phyloP scores from a whole-genome alignment of 495 filamentous ascomycete species.

The Penicillium ucsense region DNA sequence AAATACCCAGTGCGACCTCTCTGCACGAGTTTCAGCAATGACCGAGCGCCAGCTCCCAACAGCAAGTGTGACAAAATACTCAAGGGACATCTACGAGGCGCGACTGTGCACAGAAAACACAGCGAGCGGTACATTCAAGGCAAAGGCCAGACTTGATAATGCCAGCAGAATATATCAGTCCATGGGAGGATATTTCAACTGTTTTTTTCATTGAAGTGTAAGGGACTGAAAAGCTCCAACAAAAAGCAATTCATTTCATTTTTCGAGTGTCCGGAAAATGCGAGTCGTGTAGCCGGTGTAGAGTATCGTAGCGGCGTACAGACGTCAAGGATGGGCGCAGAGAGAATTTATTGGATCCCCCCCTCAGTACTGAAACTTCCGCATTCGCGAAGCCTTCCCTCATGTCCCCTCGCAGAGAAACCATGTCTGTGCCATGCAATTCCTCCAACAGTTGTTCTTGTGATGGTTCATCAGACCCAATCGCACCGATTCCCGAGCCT shows the following conservation, averaged over 20 bases:
- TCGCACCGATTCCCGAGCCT: constrained; percentile 22
- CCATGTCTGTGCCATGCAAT: constrained; percentile 14
- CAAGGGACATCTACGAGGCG: too few species aligned
- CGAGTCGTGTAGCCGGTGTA: constrained; percentile 27
- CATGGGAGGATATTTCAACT: constrained; percentile 31
- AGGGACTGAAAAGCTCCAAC: constrained; percentile 29
- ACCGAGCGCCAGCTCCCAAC: background rate
- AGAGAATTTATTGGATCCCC: background rate
- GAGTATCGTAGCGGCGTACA: constrained; percentile 16
- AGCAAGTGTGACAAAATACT: background rate
- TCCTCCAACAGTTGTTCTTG: constrained; percentile 24
- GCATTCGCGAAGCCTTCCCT: constrained; percentile 12
- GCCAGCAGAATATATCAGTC: background rate
- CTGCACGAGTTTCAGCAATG: too few species aligned
- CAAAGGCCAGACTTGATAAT: constrained; percentile 2
- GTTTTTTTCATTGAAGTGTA: constrained; percentile 34
- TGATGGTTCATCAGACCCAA: constrained; percentile 22
- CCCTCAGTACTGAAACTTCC: constrained; percentile 1
- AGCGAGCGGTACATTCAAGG: constrained; percentile 2
- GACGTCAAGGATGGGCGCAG: constrained; percentile 20
- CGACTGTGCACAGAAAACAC: background rate
- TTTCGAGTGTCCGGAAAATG: constrained; percentile 24
- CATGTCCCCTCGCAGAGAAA: constrained; percentile 32
- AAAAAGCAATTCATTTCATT: constrained; percentile 18
- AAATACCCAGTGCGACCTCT: too few species aligned